A percentile compares a stretch with the other conserved stretches of the same genome.
phyloP scores from a whole-genome alignment of 192 early-diverging fungal genomes.

The Entophlyctis helioformis region DNA sequence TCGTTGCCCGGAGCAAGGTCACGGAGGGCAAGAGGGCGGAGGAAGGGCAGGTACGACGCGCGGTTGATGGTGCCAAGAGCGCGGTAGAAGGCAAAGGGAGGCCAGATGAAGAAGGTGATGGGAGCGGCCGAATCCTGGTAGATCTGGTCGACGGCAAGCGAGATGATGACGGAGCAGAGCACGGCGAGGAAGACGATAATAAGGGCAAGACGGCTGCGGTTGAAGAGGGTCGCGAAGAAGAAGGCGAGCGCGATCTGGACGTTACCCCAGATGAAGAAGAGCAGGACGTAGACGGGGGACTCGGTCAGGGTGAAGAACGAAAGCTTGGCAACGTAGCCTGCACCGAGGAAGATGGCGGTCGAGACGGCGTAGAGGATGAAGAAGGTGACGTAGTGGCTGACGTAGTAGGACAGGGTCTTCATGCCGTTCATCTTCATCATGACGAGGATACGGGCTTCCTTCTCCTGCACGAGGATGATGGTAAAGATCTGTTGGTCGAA shows the following conservation, averaged over 20 bases:
- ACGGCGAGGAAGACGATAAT: constrained; percentile 48
- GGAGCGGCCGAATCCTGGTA: constrained; percentile 23
- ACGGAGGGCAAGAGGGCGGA: constrained; percentile 27
- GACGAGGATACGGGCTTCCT: constrained; percentile 53
- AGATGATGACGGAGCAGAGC: constrained; percentile 51
- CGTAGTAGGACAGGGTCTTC: constrained; percentile 44
- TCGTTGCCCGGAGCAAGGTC: constrained; percentile 23
- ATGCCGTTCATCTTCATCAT: constrained; percentile 72
- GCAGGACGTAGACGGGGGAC: constrained; percentile 28
- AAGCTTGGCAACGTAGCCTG: constrained; percentile 37
- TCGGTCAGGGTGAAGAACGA: constrained; percentile 43
- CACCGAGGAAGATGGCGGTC: constrained; percentile 39
- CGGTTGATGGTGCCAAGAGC: constrained; percentile 36
- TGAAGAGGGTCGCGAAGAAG: constrained; percentile 52
- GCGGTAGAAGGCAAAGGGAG: constrained; percentile 60
- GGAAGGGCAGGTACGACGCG: constrained; percentile 21
- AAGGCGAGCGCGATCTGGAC: constrained; percentile 53
- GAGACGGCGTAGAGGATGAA: constrained; percentile 48
- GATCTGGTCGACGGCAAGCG: constrained; percentile 34
- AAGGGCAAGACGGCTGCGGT: constrained; percentile 39
- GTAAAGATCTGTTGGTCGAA: constrained; percentile 63
- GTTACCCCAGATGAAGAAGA: constrained; percentile 61
- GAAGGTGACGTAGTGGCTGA: constrained; percentile 52
- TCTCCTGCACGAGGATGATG: constrained; percentile 56
- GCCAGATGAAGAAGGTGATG: constrained; percentile 47